phyloP scores from a whole-genome alignment of 768 basidiomycete genomes.

The Thelephora aurantiotincta region DNA sequence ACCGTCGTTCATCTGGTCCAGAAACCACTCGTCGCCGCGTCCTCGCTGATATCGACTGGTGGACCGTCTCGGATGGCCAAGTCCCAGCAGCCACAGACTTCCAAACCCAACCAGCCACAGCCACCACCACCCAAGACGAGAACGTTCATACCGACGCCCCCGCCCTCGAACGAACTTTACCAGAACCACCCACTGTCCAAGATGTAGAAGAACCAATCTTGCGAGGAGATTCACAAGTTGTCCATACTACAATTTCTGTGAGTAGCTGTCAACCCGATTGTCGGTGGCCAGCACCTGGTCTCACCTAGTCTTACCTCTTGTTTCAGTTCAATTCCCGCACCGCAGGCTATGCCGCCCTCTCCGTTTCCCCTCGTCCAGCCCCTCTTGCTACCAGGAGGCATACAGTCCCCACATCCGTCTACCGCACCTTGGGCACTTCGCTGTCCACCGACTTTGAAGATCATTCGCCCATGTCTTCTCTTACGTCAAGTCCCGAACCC shows the following conservation, averaged over 20 bases:
- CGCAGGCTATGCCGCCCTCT: constrained; percentile 35
- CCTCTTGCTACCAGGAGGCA: constrained; percentile 4
- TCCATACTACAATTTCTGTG: neutral
- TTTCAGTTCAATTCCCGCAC: constrained; percentile 24
- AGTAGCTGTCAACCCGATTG: neutral
- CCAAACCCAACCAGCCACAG: neutral
- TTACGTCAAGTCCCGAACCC: constrained; percentile 10
- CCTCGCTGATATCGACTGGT: constrained; percentile 82
- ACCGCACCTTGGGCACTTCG: constrained; percentile 9
- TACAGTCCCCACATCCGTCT: constrained; percentile 5
- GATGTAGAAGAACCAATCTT: neutral
- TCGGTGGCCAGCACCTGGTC: neutral
- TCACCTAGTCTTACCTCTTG: neutral
- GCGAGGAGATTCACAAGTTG: neutral
- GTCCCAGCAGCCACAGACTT: constrained; percentile 12
- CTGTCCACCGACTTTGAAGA: constrained; percentile 10
- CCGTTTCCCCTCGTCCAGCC: constrained; percentile 41
- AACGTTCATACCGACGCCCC: neutral
- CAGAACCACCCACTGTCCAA: neutral
- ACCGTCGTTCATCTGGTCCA: constrained; percentile 54
- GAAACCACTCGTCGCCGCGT: constrained; percentile 53
- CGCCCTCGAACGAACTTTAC: neutral
- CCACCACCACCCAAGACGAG: neutral
- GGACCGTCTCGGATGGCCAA: constrained; percentile 67
- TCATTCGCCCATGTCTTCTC: constrained; percentile 16